Percentiles rank a stretch among this genome's conserved stretches.
Conservation (phyloP, 257 asterid genomes). For the Solanum appendiculatum region DNA sequence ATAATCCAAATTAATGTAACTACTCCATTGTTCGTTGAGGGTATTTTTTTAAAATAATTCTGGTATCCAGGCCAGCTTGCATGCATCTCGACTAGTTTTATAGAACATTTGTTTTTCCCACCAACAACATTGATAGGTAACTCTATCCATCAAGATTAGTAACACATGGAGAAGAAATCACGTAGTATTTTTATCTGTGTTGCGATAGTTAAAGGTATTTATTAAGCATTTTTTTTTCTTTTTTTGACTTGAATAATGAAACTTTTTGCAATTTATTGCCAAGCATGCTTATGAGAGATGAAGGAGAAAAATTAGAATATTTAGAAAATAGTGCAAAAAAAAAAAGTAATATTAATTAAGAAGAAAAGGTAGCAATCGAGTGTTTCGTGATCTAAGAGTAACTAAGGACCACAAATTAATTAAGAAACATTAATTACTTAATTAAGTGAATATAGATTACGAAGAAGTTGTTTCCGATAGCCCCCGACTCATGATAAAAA, state of each 20-base stretch:
- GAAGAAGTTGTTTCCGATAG: neutral
- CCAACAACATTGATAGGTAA: too few relatives aligned
- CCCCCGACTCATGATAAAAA: neutral
- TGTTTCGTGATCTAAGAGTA: neutral
- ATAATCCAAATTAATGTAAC: conserved; percentile 10
- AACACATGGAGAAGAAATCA: neutral
- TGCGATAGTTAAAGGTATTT: neutral
- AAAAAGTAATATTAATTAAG: neutral
- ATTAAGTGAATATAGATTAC: neutral
- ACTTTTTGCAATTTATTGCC: neutral
- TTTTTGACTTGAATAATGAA: neutral
- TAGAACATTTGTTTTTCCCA: rapidly evolving
- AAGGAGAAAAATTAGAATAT: neutral
- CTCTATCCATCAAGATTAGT: neutral
- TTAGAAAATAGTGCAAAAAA: neutral
- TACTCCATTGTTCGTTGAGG: conserved; percentile 15
- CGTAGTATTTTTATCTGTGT: rapidly evolving
- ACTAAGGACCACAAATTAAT: neutral
- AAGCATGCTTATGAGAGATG: neutral
- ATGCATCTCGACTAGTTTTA: neutral
- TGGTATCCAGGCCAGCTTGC: neutral
- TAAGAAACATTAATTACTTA: neutral
- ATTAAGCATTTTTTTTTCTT: neutral
- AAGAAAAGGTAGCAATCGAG: neutral
- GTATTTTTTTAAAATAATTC: neutral